Evolutionary conservation across 176 grass and related monocot genomes (phyloP), one percentile per base, ranked within the genome.

Genomic region (Phoenix dactylifera): DNA sequence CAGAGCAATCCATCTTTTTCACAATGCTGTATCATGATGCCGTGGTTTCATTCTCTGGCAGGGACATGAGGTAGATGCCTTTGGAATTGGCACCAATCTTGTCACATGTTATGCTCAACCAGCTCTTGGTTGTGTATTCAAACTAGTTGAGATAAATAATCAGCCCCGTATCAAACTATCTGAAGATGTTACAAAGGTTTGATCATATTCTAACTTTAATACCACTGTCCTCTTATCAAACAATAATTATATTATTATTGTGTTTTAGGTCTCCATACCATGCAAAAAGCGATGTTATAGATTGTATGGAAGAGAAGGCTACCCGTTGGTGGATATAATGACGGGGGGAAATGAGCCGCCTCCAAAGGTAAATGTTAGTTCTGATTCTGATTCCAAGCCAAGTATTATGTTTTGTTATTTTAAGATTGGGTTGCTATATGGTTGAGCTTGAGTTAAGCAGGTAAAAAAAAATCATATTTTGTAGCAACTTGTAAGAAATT

Each of bases 41-140:
- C 7, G 39, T 61, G 24, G 28, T n/a, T 78, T 9, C 22, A 71
- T 73, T 49, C 51, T 55, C 6, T 74, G 84, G 35, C 65, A 98
- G 87, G 93, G 87, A 70, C 93, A 98, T 86, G 87, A 92, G 70
- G 79, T 98, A 69, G 93, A 98, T 85, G 65, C 87, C 49, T 98
- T 92, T 79, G 93, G 93, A 50, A 98, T 98, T 60, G 93, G 93
- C 54, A 98, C 93, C 22, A 86, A 98, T 79, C 87, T 98, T 59
- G 93, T 98, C 56, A 92, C 93, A 0, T 98, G 93, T 58, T 98
- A 88, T 83, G 72, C 84, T 70, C 93, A 98, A 74, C 84, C 93
- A 73, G 84, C 93, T 58, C 93, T 98, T 88, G 93, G 93, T 24
- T 98, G 93, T 80, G 93, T 98, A 48, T 98, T 98, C 78, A 98